These are phyloP conservation scores for Kodamaea arcana DNA, from an alignment of 1,139 yeast genomes.

Conservation along the genomic window DNA sequence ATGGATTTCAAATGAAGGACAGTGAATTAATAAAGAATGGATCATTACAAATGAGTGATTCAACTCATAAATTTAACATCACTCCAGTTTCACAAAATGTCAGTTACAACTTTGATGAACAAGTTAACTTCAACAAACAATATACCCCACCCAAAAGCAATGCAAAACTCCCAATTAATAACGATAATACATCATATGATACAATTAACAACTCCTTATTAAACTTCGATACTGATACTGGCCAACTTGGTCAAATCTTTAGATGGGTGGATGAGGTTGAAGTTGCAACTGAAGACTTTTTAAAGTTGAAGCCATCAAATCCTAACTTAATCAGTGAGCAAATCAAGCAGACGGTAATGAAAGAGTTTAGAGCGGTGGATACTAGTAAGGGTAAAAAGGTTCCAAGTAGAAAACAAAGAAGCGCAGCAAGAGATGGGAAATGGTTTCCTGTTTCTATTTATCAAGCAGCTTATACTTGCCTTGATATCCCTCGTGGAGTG, in stretches of 20 bases:
- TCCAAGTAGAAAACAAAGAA: not conserved
- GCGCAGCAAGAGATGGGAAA: not conserved
- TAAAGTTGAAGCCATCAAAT: slow-evolving; percentile 4
- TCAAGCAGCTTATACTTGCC: slow-evolving; percentile 32
- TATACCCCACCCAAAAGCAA: too few relatives aligned
- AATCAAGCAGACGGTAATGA: slow-evolving; percentile 5
- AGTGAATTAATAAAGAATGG: too few relatives aligned
- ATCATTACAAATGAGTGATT: too few relatives aligned
- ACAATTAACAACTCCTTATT: too few relatives aligned
- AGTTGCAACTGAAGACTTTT: not conserved
- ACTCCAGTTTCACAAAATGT: too few relatives aligned
- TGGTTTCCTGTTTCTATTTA: slow-evolving; percentile 39
- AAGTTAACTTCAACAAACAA: too few relatives aligned
- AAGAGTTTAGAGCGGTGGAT: slow-evolving; percentile 10
- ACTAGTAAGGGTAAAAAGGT: not conserved
- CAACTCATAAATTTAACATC: too few relatives aligned
- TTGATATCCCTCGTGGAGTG: slow-evolving; percentile 19
- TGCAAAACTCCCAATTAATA: too few relatives aligned
- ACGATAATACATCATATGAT: too few relatives aligned
- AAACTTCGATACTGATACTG: not conserved
- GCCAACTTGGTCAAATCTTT: slow-evolving; percentile 1
- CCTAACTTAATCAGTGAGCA: slow-evolving; percentile 3
- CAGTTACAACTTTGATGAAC: too few relatives aligned
- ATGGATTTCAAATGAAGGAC: too few relatives aligned
- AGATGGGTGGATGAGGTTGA: slow-evolving; percentile 5